These are phyloP conservation scores for Pseudisothecium myosuroides DNA, from an alignment of 225 moss, liverwort and hornwort genomes.

Conservation along the genomic window DNA sequence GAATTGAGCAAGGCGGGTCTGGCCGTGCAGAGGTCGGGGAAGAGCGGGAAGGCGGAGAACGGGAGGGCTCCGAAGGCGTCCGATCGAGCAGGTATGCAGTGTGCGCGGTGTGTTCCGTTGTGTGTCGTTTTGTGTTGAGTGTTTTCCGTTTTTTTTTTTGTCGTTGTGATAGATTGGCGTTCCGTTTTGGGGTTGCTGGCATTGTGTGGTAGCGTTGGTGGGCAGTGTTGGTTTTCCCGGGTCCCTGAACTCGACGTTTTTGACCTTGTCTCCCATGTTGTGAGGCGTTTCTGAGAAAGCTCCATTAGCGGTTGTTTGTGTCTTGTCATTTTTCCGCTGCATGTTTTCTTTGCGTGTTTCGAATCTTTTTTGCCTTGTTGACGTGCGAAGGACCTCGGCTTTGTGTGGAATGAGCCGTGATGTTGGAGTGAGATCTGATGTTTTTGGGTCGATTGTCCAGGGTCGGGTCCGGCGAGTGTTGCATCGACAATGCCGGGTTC, in stretches of 20 bases:
- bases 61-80: slow-evolving; percentile 38
- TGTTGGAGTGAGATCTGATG: neutral
- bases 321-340: neutral
- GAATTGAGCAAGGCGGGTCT: slow-evolving; percentile 27
- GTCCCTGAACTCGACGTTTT: neutral
- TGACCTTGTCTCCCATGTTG: no score
- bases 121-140: neutral
- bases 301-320: neutral
- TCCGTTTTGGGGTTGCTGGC: neutral
- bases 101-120: neutral
- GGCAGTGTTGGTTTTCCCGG: neutral
- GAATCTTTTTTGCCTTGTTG: neutral
- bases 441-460: neutral
- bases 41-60: slow-evolving; percentile 36
- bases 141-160: neutral
- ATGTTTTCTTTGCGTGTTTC: neutral
- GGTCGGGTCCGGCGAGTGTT: slow-evolving; percentile 8
- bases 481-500: slow-evolving; percentile 27
- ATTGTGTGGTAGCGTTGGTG: neutral
- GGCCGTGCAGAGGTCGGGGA: slow-evolving; percentile 20
- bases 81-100: slow-evolving; percentile 48
- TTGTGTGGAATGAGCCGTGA: neutral
- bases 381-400: neutral
- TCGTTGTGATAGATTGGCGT: neutral
- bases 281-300: neutral